Conservation (phyloP, 2,329 filamentous ascomycete species). For the Albophoma yamanashiensis region DNA sequence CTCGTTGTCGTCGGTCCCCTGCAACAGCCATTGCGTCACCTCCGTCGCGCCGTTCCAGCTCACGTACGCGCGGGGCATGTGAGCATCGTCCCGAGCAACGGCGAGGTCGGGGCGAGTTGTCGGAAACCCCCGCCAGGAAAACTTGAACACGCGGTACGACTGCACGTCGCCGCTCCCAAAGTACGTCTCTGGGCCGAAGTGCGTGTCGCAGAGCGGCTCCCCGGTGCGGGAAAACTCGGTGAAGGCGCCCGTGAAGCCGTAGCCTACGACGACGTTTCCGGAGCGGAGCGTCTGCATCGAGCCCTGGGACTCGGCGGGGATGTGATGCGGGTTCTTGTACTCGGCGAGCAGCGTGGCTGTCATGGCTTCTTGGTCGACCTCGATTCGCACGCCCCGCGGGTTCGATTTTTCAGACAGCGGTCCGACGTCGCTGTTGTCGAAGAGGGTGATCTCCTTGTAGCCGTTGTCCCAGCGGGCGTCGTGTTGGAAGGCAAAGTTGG, state of each 20-base stretch:
- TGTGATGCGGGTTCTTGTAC: conserved; percentile 4
- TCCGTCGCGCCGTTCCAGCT: conserved; percentile 26
- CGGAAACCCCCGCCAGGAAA: conserved; percentile 14
- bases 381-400: conserved; percentile 12
- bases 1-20: conserved; percentile 12
- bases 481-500: conserved; percentile 37
- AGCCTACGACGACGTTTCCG: conserved; percentile 31
- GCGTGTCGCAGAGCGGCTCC: conserved; percentile 7
- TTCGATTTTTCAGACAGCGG: conserved; percentile 17
- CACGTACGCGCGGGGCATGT: conserved; percentile 18
- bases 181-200: conserved; percentile 13
- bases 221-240: conserved; percentile 16
- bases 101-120: conserved; percentile 5
- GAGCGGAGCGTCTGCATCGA: conserved; percentile 19
- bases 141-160: conserved; percentile 18
- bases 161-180: conserved; percentile 8
- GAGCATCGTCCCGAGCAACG: conserved; percentile 1
- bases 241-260: conserved; percentile 19
- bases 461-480: conserved; percentile 33
- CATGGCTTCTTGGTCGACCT: conserved; percentile 2
- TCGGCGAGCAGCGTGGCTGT: conserved; percentile 2
- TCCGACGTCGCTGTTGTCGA: conserved; percentile 39
- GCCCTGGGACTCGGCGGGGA: conserved; percentile 3
- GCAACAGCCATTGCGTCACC: conserved; percentile 25
- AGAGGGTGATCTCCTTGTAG: conserved; percentile 34